A percentile compares a stretch with the other conserved stretches of the same genome.
Conservation (phyloP, 1,284 basidiomycete species). For the Takashimella koratensis region DNA sequence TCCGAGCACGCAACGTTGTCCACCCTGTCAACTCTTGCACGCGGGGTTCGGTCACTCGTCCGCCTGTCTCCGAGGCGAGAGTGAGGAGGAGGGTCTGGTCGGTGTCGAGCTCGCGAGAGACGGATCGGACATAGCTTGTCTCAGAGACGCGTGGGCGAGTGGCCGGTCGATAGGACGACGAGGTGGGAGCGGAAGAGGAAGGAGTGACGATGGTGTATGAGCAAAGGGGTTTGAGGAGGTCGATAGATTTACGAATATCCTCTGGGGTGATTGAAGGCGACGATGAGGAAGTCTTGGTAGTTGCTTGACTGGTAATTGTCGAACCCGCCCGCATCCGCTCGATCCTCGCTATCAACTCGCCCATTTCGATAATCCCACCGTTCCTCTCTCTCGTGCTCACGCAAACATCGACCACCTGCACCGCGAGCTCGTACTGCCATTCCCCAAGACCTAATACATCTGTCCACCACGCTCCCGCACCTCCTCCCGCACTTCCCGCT, state of each 20-base stretch:
- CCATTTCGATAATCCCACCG: slow-evolving; percentile 86
- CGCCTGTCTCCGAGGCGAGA: slow-evolving; percentile 65
- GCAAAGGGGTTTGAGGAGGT: slow-evolving; percentile 78
- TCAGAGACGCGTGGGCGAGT: no score
- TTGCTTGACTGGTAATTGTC: no score
- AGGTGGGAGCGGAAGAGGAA: no score
- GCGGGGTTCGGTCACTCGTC: slow-evolving; percentile 60
- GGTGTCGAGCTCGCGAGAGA: slow-evolving; percentile 65
- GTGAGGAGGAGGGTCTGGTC: slow-evolving; percentile 74
- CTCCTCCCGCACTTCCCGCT: slow-evolving; percentile 70
- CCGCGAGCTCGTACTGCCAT: slow-evolving; percentile 92
- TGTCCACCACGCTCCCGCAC: slow-evolving; percentile 87
- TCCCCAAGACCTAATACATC: slow-evolving; percentile 81
- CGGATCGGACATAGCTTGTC: slow-evolving; percentile 34
- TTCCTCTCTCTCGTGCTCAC: slow-evolving; percentile 82
- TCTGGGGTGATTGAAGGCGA: slow-evolving; percentile 74
- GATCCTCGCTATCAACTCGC: slow-evolving; percentile 75
- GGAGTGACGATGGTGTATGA: slow-evolving; percentile 85
- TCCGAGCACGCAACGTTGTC: slow-evolving; percentile 68
- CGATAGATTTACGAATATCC: slow-evolving; percentile 80
- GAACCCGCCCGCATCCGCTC: slow-evolving; percentile 61
- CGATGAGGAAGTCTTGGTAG: no score
- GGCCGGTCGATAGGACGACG: no score
- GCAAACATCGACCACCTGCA: slow-evolving; percentile 96
- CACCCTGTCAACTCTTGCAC: slow-evolving; percentile 65